Conservation (phyloP, 148 eudicot species). For the Pouteria glomerata region DNA sequence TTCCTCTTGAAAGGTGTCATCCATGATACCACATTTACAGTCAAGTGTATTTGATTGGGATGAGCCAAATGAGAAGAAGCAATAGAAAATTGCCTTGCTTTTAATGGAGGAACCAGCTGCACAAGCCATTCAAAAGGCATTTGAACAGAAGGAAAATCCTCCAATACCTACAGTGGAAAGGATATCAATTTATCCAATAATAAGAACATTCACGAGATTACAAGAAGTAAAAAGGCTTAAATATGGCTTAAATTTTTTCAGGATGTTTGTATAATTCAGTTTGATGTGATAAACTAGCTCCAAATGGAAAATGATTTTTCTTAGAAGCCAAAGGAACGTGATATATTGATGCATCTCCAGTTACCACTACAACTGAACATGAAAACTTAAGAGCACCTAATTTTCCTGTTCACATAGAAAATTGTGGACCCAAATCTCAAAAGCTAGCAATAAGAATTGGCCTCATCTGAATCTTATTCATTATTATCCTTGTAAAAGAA, state of each 20-base stretch:
- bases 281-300: constrained; percentile 1
- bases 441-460: not conserved
- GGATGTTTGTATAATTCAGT: constrained; percentile 1
- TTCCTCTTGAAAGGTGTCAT: constrained; percentile 77
- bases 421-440: not conserved
- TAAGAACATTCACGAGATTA: not conserved
- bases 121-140: constrained; percentile 97
- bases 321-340: not conserved
- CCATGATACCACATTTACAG: constrained; percentile 75
- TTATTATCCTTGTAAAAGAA: not conserved
- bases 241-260: not conserved
- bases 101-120: constrained; percentile 78
- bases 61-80: constrained; percentile 77
- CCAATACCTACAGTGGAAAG: constrained; percentile 48
- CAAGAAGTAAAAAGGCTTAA: not conserved
- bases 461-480: not conserved
- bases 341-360: too few species aligned
- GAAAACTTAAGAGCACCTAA: not conserved
- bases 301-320: not conserved
- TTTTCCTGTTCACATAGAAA: not conserved
- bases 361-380: not conserved
- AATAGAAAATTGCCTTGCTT: constrained; percentile 81
- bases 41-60: constrained; percentile 81
- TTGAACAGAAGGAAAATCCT: constrained; percentile 90
- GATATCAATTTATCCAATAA: not conserved